Conservation (phyloP, 192 early-diverging fungal species). For the Gryganskiella cystojenkinii region DNA sequence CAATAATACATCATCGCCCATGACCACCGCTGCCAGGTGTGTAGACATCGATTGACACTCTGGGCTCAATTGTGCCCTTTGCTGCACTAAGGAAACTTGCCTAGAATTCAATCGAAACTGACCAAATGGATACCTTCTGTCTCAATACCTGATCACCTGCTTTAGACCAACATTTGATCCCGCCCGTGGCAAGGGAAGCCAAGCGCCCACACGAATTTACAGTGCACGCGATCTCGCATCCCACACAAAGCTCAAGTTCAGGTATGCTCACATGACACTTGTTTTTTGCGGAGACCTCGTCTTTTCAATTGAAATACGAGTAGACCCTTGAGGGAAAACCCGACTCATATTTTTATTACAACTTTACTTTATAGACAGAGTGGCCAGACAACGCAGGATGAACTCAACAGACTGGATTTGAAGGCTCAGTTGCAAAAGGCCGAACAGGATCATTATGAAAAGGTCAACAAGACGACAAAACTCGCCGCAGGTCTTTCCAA, state of each 20-base stretch:
- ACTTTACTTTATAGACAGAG: conserved; percentile 59
- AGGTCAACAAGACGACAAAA: conserved; percentile 47
- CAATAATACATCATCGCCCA: conserved; percentile 10
- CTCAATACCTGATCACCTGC: background rate
- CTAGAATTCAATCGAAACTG: no score
- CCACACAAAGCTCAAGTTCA: conserved; percentile 82
- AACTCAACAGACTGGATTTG: conserved; percentile 70
- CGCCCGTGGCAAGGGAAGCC: conserved; percentile 72
- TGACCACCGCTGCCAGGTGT: conserved; percentile 57
- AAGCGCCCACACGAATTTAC: conserved; percentile 70
- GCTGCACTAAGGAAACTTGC: no score
- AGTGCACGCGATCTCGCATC: conserved; percentile 77
- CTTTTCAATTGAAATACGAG: no score
- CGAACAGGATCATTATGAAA: conserved; percentile 72
- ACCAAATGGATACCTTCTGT: background rate
- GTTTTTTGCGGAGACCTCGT: background rate
- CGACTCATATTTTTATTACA: conserved; percentile 6
- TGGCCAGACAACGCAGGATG: conserved; percentile 70
- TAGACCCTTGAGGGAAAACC: no score
- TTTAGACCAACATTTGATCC: conserved; percentile 81
- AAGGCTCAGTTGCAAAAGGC: conserved; percentile 73
- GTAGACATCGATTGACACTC: background rate
- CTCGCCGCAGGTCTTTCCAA: conserved; percentile 28
- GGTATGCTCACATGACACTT: conserved; percentile 35
- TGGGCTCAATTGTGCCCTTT: background rate